phyloP scores from a whole-genome alignment of 2,329 filamentous ascomycete species.

The Diaporthe amygdali region DNA sequence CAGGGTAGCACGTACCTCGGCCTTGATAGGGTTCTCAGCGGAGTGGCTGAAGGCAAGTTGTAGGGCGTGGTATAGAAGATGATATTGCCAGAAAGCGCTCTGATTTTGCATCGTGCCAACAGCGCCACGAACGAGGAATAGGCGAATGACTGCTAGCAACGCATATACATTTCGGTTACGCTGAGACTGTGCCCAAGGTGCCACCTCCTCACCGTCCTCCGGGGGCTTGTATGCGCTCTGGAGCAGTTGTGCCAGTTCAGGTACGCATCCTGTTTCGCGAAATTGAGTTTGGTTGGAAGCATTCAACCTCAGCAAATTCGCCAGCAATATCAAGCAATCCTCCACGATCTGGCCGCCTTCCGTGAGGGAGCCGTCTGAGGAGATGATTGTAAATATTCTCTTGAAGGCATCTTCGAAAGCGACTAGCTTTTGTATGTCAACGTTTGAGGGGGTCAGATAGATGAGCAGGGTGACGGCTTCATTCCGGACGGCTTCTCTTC shows the following conservation, averaged over 20 bases:
- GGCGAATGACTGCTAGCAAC: conserved; percentile 80
- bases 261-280: conserved; percentile 84
- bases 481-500: conserved; percentile 84
- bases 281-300: conserved; percentile 93
- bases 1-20: conserved; percentile 62
- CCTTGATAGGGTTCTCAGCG: conserved; percentile 78
- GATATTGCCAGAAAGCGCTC: conserved; percentile 81
- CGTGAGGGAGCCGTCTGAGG: conserved; percentile 78
- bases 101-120: conserved; percentile 84
- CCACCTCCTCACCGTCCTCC: conserved; percentile 63
- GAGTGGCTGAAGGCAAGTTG: conserved; percentile 80
- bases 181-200: conserved; percentile 77
- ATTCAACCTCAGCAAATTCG: conserved; percentile 87
- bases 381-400: conserved; percentile 81
- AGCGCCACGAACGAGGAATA: conserved; percentile 85
- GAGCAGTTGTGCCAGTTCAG: conserved; percentile 73
- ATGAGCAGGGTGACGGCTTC: conserved; percentile 87
- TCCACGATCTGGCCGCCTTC: conserved; percentile 89
- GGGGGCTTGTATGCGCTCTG: conserved; percentile 60
- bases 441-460: conserved; percentile 83
- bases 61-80: conserved; percentile 78
- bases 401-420: conserved; percentile 96
- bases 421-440: conserved; percentile 92
- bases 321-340: conserved; percentile 88
- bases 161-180: conserved; percentile 92